Evolutionary conservation across 169 alveolate genomes (phyloP), one percentile per base, ranked within the genome.

Genomic region (Plasmodium coatneyi): DNA sequence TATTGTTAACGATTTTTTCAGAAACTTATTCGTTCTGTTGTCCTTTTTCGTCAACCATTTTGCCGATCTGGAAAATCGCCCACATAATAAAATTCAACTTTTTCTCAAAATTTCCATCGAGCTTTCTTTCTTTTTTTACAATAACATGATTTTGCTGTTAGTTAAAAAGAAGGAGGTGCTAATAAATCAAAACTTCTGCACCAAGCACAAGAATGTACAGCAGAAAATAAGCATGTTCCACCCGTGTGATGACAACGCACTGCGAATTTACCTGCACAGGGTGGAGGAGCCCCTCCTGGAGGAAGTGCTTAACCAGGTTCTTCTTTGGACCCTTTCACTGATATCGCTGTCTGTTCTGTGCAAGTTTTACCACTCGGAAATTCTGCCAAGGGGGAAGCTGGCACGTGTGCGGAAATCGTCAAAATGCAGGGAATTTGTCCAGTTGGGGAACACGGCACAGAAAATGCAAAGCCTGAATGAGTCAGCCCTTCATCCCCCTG

Each of bases 1-100:
- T 66, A 89, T 89, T 9, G 82, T 39, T 60, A 89, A 89, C 52
- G 94, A 89, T 41, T 89, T 89, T 79, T 89, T 89, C 78, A 89
- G 94, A 30, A 36, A 89, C 54, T 7, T 89, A n/a, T 89, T 89
- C 81, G 90, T 79, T 41, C 46, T 89, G 36, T 30, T 79, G 30
- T 89, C 94, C 39, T 89, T 89, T 78, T 89, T 89, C 81, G 82
- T 89, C 22, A 89, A 89, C 32, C 90, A 89, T 79, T 89, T 79
- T 89, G 25, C 78, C 32, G 71, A 78, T 36, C 30, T 25, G n/a
- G 81, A 84, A 54, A 19, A 19, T 19, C 54, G 14, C 16, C 2
- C 34, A 7, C 74, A 89, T 6, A 30, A 86, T 76, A 79, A 66
- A 89, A 80, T 79, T 7, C 89, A 34, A 36, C 82, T 89, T 14